Conservation (phyloP, 2,329 filamentous ascomycete genomes). For the Pseudocercospora eumusae region DNA sequence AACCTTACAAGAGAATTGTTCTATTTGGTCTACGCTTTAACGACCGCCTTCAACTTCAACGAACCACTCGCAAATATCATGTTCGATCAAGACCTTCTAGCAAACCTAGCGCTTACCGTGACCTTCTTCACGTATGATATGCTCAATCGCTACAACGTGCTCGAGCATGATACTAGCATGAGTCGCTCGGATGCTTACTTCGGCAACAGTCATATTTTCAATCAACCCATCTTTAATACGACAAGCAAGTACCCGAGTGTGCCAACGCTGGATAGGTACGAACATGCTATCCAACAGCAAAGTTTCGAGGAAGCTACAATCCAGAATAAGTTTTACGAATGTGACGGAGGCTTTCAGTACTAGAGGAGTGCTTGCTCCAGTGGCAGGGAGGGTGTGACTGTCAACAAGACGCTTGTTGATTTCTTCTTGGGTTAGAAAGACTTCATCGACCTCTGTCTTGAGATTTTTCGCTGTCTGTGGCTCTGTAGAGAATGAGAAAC, state of each 20-base stretch:
- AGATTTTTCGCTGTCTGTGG: neutral
- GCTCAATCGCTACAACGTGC: constrained; percentile 26
- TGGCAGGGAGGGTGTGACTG: constrained; percentile 47
- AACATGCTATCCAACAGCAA: constrained; percentile 52
- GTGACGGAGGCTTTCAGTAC: constrained; percentile 50
- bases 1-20: constrained; percentile 26
- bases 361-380: constrained; percentile 54
- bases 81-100: constrained; percentile 27
- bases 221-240: constrained; percentile 54
- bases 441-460: neutral
- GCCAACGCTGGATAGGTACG: constrained; percentile 44
- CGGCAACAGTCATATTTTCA: constrained; percentile 56
- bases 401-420: constrained; percentile 45
- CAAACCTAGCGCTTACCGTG: constrained; percentile 30
- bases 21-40: constrained; percentile 25
- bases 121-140: constrained; percentile 28
- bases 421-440: constrained; percentile 50
- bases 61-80: constrained; percentile 19
- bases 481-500: constrained; percentile 45
- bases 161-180: constrained; percentile 29
- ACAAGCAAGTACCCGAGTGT: constrained; percentile 51
- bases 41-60: constrained; percentile 28
- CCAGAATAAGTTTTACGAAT: constrained; percentile 48
- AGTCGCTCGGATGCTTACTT: constrained; percentile 54
- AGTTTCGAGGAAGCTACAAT: constrained; percentile 48